phyloP scores from a whole-genome alignment of 768 basidiomycete species.

The Hirschioporus abietinus region DNA sequence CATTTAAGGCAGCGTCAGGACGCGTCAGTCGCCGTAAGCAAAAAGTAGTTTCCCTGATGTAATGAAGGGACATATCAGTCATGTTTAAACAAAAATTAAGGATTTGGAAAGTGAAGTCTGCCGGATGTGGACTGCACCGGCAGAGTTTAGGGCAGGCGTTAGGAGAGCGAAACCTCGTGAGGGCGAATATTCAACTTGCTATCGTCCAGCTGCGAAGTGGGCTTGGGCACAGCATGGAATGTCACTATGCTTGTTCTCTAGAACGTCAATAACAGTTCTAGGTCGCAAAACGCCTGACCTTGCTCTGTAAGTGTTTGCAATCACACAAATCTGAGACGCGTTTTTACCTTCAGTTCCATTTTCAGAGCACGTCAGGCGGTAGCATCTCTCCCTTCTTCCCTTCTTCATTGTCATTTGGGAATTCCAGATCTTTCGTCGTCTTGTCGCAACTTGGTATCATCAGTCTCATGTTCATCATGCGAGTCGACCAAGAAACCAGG shows the following conservation, averaged over 20 bases:
- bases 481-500: background rate
- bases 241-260: background rate
- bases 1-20: too few relatives aligned
- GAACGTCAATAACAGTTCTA: background rate
- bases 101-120: too few relatives aligned
- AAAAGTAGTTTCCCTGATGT: too few relatives aligned
- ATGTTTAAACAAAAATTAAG: too few relatives aligned
- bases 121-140: too few relatives aligned
- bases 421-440: background rate
- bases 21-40: too few relatives aligned
- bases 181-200: too few relatives aligned
- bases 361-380: background rate
- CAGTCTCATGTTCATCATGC: background rate
- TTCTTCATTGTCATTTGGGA: background rate
- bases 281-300: background rate
- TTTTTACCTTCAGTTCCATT: background rate
- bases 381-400: background rate
- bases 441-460: background rate
- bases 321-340: background rate
- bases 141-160: too few relatives aligned
- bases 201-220: too few relatives aligned
- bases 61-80: too few relatives aligned
- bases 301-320: background rate
- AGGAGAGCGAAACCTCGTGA: too few relatives aligned
- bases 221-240: conserved; percentile 1